Percentiles rank a stretch among this genome's conserved stretches.
phyloP scores from a whole-genome alignment of 257 asterid species.

The Scutellaria galericulata region DNA sequence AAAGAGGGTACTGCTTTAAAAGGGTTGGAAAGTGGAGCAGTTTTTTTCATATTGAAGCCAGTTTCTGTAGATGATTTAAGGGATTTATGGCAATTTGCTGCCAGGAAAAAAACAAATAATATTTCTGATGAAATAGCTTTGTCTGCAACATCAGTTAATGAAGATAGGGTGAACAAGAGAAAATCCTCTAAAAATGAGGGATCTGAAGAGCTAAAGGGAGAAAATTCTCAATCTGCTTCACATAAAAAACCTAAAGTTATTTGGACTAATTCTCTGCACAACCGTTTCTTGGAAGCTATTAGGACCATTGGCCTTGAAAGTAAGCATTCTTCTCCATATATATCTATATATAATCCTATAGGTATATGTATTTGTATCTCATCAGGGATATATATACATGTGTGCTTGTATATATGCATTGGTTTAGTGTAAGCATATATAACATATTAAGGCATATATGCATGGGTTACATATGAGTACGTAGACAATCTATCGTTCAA shows the following conservation, averaged over 20 bases:
- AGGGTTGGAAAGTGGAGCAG: slow-evolving; percentile 57
- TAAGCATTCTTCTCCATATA: slow-evolving; percentile 36
- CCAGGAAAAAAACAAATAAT: slow-evolving; percentile 27
- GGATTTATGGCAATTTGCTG: slow-evolving; percentile 59
- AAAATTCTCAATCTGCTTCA: slow-evolving; percentile 18
- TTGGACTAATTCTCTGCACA: slow-evolving; percentile 64
- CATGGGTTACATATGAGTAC: too few species aligned
- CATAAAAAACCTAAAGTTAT: slow-evolving; percentile 46
- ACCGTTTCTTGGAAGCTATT: slow-evolving; percentile 65
- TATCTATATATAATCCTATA: too few species aligned
- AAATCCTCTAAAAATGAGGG: slow-evolving; percentile 34
- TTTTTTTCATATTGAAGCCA: slow-evolving; percentile 54
- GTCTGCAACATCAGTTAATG: slow-evolving; percentile 28
- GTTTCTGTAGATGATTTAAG: slow-evolving; percentile 45
- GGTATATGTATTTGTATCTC: not conserved
- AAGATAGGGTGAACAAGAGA: slow-evolving; percentile 15
- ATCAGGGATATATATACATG: too few species aligned
- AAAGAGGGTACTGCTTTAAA: slow-evolving; percentile 30
- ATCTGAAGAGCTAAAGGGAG: slow-evolving; percentile 24
- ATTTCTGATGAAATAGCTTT: not conserved
- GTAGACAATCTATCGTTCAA: too few species aligned
- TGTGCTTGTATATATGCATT: too few species aligned
- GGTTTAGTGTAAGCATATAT: too few species aligned
- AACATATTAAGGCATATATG: too few species aligned
- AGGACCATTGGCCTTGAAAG: slow-evolving; percentile 55